These are phyloP conservation scores for Aspergillus pseudotamarii DNA, from an alignment of 2,329 filamentous ascomycete genomes.

Conservation along the genomic window DNA sequence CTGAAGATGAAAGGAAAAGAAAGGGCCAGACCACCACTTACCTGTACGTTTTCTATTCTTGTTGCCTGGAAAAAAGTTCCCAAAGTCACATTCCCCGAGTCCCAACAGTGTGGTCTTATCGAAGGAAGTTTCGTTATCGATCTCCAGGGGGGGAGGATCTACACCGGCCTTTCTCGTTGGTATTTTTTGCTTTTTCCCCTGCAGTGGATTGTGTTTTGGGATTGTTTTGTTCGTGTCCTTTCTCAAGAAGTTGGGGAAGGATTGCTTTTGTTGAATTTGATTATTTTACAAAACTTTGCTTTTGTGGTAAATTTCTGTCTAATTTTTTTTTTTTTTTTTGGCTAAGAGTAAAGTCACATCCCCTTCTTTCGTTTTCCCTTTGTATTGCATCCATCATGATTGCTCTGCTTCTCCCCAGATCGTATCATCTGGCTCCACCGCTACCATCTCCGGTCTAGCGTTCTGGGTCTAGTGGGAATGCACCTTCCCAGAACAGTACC, in stretches of 20 bases:
- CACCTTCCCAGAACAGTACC: constrained; percentile 25
- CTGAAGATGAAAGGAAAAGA: constrained; percentile 8
- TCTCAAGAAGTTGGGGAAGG: not conserved
- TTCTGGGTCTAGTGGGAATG: constrained; percentile 20
- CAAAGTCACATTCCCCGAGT: not conserved
- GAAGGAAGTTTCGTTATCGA: constrained; percentile 23
- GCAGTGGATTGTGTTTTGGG: not conserved
- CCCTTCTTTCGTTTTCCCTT: constrained; percentile 12
- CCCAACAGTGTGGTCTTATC: constrained; percentile 22
- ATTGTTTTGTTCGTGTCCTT: not conserved
- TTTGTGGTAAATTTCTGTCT: not conserved
- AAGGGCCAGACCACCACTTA: not conserved
- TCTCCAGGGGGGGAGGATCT: constrained; percentile 23
- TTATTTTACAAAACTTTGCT: not conserved
- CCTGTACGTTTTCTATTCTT: not conserved
- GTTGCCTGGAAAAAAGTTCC: not conserved
- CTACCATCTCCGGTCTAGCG: constrained; percentile 30
- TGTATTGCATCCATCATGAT: constrained; percentile 2
- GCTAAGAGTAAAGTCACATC: not conserved
- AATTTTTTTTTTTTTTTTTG: not conserved
- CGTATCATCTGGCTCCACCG: constrained; percentile 31
- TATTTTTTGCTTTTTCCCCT: constrained; percentile 6
- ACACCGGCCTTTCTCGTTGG: constrained; percentile 19
- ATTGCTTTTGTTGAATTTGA: not conserved
- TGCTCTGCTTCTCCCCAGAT: constrained; percentile 30